phyloP scores from a whole-genome alignment of 768 basidiomycete species.

The Amanita pseudoporphyria region DNA sequence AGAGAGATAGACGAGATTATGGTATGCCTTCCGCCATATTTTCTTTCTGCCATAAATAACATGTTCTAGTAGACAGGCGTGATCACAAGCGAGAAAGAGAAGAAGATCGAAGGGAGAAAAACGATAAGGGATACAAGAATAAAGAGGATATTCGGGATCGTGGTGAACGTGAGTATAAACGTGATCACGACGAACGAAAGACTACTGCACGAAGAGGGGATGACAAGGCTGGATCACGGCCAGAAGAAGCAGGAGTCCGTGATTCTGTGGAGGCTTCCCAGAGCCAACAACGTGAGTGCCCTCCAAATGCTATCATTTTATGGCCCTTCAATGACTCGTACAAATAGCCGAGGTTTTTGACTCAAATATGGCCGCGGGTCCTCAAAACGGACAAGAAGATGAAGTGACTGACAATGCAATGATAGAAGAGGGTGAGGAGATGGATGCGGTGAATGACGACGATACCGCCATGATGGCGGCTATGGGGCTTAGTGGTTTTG shows the following conservation, averaged over 20 bases:
- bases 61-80: slow-evolving; percentile 6
- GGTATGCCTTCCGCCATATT: slow-evolving; percentile 8
- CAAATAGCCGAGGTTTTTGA: neutral
- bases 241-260: neutral
- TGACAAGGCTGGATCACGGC: slow-evolving; percentile 8
- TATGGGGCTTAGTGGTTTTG: slow-evolving; percentile 89
- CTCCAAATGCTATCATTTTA: neutral
- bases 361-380: neutral
- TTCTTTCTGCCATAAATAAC: neutral
- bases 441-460: slow-evolving; percentile 52
- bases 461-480: slow-evolving; percentile 78
- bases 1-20: slow-evolving; percentile 28
- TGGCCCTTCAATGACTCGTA: neutral
- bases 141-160: slow-evolving; percentile 23
- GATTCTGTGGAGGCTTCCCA: neutral
- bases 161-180: slow-evolving; percentile 19
- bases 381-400: neutral
- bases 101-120: slow-evolving; percentile 29
- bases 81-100: slow-evolving; percentile 27
- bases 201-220: slow-evolving; percentile 11
- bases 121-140: slow-evolving; percentile 20
- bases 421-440: slow-evolving; percentile 36
- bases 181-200: slow-evolving; percentile 12
- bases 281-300: neutral
- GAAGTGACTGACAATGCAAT: slow-evolving; percentile 9